Evolutionary conservation across 257 asterid species (phyloP).

Genomic region (Solanum microdontum): DNA sequence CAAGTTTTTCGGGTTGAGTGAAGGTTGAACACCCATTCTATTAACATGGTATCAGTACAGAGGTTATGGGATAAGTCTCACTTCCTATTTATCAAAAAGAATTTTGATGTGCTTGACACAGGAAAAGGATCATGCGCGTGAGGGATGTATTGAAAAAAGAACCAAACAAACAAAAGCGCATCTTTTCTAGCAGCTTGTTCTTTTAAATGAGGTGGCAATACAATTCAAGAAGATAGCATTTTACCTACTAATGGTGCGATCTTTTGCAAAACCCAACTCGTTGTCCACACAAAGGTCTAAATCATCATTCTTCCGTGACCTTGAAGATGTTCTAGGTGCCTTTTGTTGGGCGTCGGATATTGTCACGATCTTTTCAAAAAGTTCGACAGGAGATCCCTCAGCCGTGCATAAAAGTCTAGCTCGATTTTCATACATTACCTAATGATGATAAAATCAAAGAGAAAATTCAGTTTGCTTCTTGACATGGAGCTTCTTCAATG

Average conservation of each 20-base stretch:
- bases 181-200: background rate
- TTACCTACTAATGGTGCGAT: conserved; percentile 92
- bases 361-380: conserved; percentile 63
- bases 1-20: background rate
- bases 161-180: background rate
- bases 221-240: background rate
- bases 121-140: background rate
- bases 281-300: conserved; percentile 88
- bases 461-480: background rate
- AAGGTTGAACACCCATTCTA: background rate
- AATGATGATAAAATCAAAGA: background rate
- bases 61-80: background rate
- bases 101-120: background rate
- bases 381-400: conserved; percentile 70
- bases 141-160: background rate
- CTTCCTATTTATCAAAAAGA: background rate
- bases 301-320: conserved; percentile 71
- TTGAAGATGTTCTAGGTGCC: conserved; percentile 85
- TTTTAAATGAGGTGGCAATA: background rate
- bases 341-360: conserved; percentile 66
- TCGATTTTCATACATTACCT: conserved; percentile 93
- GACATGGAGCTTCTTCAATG: background rate
- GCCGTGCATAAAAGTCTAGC: conserved; percentile 74
- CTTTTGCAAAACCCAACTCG: conserved; percentile 88
- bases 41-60: background rate